Evolutionary conservation across 257 asterid genomes (phyloP).

Genomic region (Eustoma russellianum): DNA sequence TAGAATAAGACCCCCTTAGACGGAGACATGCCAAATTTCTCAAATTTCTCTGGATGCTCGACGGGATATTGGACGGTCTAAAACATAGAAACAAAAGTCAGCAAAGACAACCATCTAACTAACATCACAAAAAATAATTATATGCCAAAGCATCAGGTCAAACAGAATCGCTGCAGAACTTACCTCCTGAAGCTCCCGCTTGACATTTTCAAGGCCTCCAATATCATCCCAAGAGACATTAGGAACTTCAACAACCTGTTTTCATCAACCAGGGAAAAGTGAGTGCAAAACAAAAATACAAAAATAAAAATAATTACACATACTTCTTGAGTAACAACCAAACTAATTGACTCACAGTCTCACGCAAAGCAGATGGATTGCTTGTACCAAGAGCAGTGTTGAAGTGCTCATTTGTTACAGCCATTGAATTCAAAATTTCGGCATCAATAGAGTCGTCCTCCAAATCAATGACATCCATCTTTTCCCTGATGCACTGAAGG

Average conservation of each 20-base stretch:
- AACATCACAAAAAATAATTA: background rate
- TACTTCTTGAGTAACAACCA: background rate
- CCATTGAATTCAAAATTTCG: slow-evolving; percentile 52
- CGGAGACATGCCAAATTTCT: slow-evolving; percentile 64
- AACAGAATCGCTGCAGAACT: background rate
- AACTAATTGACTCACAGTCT: slow-evolving; percentile 30
- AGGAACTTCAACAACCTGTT: slow-evolving; percentile 33
- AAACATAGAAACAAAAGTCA: slow-evolving; percentile 5
- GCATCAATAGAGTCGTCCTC: slow-evolving; percentile 56
- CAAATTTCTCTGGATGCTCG: slow-evolving; percentile 60
- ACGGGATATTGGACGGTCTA: slow-evolving; percentile 67
- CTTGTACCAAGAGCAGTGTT: slow-evolving; percentile 50
- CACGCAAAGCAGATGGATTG: slow-evolving; percentile 56
- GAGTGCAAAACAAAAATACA: background rate
- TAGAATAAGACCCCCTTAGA: slow-evolving; percentile 63
- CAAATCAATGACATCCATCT: slow-evolving; percentile 57
- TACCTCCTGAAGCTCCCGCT: slow-evolving; percentile 37
- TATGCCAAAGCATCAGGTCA: background rate
- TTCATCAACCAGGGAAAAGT: background rate
- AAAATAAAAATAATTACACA: too few species aligned
- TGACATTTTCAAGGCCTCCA: slow-evolving; percentile 32
- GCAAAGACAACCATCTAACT: background rate
- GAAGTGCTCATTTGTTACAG: slow-evolving; percentile 50
- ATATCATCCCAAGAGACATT: slow-evolving; percentile 31
- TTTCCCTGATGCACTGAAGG: slow-evolving; percentile 51